Evolutionary conservation across 371 early-diverging fungal species (phyloP).

Genomic region (Batrachochytrium dendrobatidis): DNA sequence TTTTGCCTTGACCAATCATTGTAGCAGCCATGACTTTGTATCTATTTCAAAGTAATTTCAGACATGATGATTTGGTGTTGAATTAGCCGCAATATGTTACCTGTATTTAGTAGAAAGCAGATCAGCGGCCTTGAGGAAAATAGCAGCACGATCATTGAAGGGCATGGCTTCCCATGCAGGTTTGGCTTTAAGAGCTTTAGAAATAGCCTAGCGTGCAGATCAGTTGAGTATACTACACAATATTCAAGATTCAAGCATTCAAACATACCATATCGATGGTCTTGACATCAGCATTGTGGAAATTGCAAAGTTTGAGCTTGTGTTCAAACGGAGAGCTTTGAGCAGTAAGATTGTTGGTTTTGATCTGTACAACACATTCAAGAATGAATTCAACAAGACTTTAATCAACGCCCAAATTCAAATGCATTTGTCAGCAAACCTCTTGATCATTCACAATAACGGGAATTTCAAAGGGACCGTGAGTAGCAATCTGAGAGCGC

Average conservation of each 20-base stretch:
- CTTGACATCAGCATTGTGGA: slow-evolving; percentile 71
- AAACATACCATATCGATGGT: slow-evolving; percentile 43
- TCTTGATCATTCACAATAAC: slow-evolving; percentile 79
- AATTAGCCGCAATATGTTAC: slow-evolving; percentile 54
- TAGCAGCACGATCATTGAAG: slow-evolving; percentile 88
- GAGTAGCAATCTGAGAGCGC: slow-evolving; percentile 35
- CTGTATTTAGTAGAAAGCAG: slow-evolving; percentile 81
- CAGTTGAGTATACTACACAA: background rate
- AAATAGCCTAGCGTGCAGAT: slow-evolving; percentile 64
- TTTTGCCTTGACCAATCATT: slow-evolving; percentile 98
- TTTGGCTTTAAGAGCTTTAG: slow-evolving; percentile 81
- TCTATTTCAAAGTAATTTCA: slow-evolving; percentile 26
- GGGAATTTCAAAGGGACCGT: slow-evolving; percentile 71
- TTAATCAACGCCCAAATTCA: background rate
- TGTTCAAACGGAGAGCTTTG: slow-evolving; percentile 85
- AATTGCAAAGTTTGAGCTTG: slow-evolving; percentile 69
- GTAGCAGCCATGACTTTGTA: slow-evolving; percentile 94
- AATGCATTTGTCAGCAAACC: slow-evolving; percentile 26
- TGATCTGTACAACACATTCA: slow-evolving; percentile 3
- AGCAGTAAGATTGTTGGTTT: slow-evolving; percentile 51
- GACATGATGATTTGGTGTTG: slow-evolving; percentile 1
- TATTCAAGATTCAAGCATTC: background rate
- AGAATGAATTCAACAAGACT: background rate
- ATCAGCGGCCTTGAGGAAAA: slow-evolving; percentile 97
- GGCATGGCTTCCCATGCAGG: slow-evolving; percentile 88